Evolutionary conservation across 2,329 filamentous ascomycete species (phyloP).

Genomic region (Bimuria novae-zelandiae): DNA sequence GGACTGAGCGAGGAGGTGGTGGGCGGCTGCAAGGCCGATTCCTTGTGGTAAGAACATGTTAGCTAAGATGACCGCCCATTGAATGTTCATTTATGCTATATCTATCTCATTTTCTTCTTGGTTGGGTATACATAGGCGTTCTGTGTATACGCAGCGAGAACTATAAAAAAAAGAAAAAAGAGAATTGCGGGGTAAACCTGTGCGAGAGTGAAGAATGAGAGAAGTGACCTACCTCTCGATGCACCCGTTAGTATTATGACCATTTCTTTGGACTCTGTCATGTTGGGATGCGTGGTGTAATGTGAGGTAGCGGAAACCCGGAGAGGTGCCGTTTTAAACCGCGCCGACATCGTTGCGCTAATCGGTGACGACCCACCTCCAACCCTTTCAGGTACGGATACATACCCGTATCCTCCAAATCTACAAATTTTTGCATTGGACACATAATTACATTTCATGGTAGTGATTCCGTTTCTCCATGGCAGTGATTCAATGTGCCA

Average conservation of each 20-base stretch:
- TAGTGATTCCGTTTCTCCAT: no score
- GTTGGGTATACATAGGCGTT: not conserved
- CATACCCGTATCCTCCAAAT: not conserved
- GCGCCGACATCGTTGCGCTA: slow-evolving; percentile 1
- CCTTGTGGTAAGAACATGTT: slow-evolving; percentile 43
- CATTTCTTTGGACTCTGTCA: slow-evolving; percentile 35
- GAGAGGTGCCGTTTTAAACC: not conserved
- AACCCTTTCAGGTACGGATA: not conserved
- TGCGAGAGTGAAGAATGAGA: not conserved
- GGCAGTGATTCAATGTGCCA: no score
- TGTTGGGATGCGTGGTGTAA: not conserved
- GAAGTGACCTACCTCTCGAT: slow-evolving; percentile 57
- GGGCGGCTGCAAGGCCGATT: slow-evolving; percentile 65
- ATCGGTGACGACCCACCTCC: not conserved
- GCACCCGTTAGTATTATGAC: slow-evolving; percentile 64
- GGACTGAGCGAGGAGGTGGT: slow-evolving; percentile 60
- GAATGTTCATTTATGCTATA: not conserved
- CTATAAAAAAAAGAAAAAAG: no score
- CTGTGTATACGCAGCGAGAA: no score
- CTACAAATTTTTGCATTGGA: not conserved
- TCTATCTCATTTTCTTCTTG: not conserved
- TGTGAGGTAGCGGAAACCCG: not conserved
- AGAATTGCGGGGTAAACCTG: not conserved
- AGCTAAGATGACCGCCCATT: not conserved
- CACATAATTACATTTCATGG: no score